Base-by-base conservation (phyloP, 306 rosid species). In the Trifolium repens region DNA sequence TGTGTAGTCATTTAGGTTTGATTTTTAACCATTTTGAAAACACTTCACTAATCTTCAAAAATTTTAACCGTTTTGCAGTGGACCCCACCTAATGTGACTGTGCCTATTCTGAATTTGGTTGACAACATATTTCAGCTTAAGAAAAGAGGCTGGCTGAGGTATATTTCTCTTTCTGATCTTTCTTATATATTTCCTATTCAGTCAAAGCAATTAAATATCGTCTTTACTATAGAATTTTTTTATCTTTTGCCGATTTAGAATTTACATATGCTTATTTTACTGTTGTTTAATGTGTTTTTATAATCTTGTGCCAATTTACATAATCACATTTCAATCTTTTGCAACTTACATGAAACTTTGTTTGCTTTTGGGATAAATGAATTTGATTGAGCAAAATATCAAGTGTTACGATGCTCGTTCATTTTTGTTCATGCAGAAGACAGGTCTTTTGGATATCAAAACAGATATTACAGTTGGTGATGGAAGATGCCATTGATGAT, bases 401-500 rank as follows among this genome's bases (percentile, higher is more conserved):
- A 77, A 16, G 52, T 46, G 72, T 26, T 32, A 32, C 86, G 37
- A 75, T 75, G 73, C 64, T 24, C 69, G 74, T 55, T 42, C 67
- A 14, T 72, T 49, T 54, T 30, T 58, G 68, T 62, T 78, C 19
- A 67, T 85, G 79, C 94, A 92, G 99, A 84, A 85, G 99, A 87
- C 99, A 96, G 75, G 99, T 90, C 75, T 89, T 96, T 83, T 96
- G 99, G 99, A 96, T 96, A 73, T 96, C 99, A 53, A 96, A 92
- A 80, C 99, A 96, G 73, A 92, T 96, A 84, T 58, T 96, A 60
- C 99, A 96, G 75, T 78, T 96, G 62, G 87, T 96, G 77, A 96
- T 96, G 99, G 98, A 96, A 67, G 99, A 96, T 81, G 98, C 99
- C 62, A 90, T 96, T 81, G 99, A 96, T 82, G 99, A 96, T 78